A percentile compares a stretch with the other conserved stretches of the same genome.
Evolutionary conservation across 1,284 basidiomycete species (phyloP).

Genomic region (Cutaneotrichosporon daszewskae): DNA sequence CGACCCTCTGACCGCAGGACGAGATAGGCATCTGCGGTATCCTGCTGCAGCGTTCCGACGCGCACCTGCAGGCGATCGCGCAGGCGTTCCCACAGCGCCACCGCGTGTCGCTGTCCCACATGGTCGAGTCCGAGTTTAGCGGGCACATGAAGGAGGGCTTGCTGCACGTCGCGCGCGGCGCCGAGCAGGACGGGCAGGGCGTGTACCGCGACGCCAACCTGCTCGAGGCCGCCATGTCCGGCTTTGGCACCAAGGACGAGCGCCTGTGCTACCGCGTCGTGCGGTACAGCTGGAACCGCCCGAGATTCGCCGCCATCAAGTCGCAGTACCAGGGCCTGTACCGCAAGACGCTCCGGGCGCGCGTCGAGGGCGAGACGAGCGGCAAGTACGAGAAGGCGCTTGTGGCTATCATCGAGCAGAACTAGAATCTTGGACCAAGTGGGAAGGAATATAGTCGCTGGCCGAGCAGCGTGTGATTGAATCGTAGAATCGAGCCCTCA

Average conservation of each 20-base stretch:
- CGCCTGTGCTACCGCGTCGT: slow-evolving; percentile 44
- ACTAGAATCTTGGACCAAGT: too few relatives aligned
- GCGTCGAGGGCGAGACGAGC: slow-evolving; percentile 46
- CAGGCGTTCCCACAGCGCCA: slow-evolving; percentile 40
- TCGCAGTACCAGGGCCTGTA: slow-evolving; percentile 39
- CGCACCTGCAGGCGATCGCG: slow-evolving; percentile 43
- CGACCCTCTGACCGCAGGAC: slow-evolving; percentile 14
- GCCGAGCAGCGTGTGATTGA: too few relatives aligned
- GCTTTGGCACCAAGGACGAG: slow-evolving; percentile 49
- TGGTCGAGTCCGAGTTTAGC: slow-evolving; percentile 46
- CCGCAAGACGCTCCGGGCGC: slow-evolving; percentile 26
- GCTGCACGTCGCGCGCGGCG: slow-evolving; percentile 37
- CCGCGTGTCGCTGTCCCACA: slow-evolving; percentile 30
- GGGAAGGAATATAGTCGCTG: too few relatives aligned
- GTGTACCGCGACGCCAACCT: slow-evolving; percentile 41
- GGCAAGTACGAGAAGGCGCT: slow-evolving; percentile 45
- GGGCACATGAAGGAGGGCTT: slow-evolving; percentile 47
- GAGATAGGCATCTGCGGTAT: slow-evolving; percentile 48
- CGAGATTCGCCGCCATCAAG: slow-evolving; percentile 45
- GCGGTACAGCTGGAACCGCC: slow-evolving; percentile 45
- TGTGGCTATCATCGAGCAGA: slow-evolving; percentile 33
- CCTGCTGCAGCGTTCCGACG: slow-evolving; percentile 41
- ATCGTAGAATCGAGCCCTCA: too few relatives aligned
- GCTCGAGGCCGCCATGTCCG: slow-evolving; percentile 42
- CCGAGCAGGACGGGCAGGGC: slow-evolving; percentile 43